Evolutionary conservation across 1,139 yeast species (phyloP), one percentile per base, ranked within the genome.

Genomic region (Saccharomyces hybrid): DNA sequence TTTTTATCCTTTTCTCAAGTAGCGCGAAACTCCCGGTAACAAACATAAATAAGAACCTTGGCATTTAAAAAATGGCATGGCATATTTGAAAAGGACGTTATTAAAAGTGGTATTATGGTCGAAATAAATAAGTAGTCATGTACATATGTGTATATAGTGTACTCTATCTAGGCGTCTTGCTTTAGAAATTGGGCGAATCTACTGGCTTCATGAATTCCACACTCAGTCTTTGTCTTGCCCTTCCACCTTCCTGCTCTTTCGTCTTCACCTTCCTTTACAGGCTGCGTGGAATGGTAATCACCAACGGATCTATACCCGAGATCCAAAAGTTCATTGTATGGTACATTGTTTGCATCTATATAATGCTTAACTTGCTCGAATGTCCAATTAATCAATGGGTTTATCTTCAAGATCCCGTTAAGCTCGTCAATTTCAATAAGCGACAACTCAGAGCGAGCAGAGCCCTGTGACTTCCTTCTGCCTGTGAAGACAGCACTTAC

Each of bases 231-330:
- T 4, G 83, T 79, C 69, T 86, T 81, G 2, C 97, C 97, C 75
- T 87, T 86, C 99, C 99, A 93, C 64, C 99, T 80, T 0, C 99
- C 99, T 31, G 95, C 83, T 62, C 99, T 80, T 69, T 93, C 99
- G 68, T 91, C 97, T 67, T 89, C 97, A 4, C 95, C 96, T 50
- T 87, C 97, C 9, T 76, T 81, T 9, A 89, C 96, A 1, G 98
- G 97, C 44, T 74, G 82, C 0, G 99, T 93, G 0, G 96, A 88
- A 71, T 93, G 99, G 82, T 93, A 93, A 71, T 93, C 99, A 1
- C 99, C 99, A 23, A 93, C 80, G 0, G 96, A 87, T 64, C 90
- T 84, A 71, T 91, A 93, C 0, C 98, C 98, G 56, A 83, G 75
- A 69, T 90, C 95, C 51, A 93, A 75, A 49, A 93, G 75, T 57